Evolutionary conservation across 1,139 yeast genomes (phyloP), one percentile per base, ranked within the genome.

Genomic region (Debaryomyces nepalensis): DNA sequence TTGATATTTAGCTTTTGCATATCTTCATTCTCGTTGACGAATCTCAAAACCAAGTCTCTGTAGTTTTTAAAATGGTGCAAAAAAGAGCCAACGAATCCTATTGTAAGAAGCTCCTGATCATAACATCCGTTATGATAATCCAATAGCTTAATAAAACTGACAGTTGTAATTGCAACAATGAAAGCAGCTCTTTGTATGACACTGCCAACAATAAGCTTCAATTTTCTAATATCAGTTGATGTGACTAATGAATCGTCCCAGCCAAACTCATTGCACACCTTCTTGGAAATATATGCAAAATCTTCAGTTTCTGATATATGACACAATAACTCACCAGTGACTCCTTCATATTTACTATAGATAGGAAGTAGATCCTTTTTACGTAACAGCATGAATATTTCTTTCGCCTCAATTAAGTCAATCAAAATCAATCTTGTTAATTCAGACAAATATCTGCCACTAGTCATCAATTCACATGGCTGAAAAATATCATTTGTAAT

Each of bases 381-480:
- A 10, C 12, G 5, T 26, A 59, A 52, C 30, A 50, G 41, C 21
- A 37, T 38, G 42, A 75, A 73, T 8, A 77, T 43, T 45, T 68
- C 72, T 4, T 57, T 50, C 4, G 49, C 47, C 2, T 58, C 57
- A 26, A 66, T 54, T 49, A 72, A 53, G 35, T 70, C 75, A 22
- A 64, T 53, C 31, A 77, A 42, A 2, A 68, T 68, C 42, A 75
- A 59, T 37, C 84, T 61, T 4, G 75, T 60, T 43, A 79, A 57
- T 52, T 80, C 85, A 8, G 81, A 79, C 40, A 80, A 63, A 56
- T 80, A 80, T 50, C 84, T 63, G 1, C 84, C 85, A 37, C 80
- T 67, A 27, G 81, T 70, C 66, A 78, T 63, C 45, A 75, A 61
- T 54, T 80, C 85, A 34, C 72, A 59, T 1, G 85, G 85, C 54